Evolutionary conservation across 2,329 filamentous ascomycete species (phyloP), one percentile per base, ranked within the genome.

Genomic region (Sarocladium strictum): DNA sequence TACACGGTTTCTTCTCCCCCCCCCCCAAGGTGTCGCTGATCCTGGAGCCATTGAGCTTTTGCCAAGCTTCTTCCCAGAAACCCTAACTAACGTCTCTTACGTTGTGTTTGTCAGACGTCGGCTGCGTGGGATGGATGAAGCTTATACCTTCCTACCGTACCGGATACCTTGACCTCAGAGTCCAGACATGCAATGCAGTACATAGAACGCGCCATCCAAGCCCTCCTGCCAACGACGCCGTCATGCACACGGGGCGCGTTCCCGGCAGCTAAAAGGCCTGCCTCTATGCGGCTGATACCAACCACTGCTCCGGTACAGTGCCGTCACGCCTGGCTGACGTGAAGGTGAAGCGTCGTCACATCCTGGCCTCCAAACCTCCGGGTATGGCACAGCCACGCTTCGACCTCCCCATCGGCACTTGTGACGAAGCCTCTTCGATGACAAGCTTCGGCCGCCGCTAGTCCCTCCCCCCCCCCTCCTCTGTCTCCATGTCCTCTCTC

Each of bases 381-480:
- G 43, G 10, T 27, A 24, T 11, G 27, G 17, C 43, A 47, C 43
- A 47, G 43, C 43, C 43, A 11, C 38, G 23, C 14, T 47, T 47
- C 24, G n/a, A 11, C 37, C 7, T 19, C 24, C 43, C 21, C 21
- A 7, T n/a, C 43, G 43, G 43, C 23, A 47, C 43, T 47, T 47
- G 43, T 27, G 7, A 47, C 3, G 23, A 47, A 12, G 43, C 24
- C 23, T 43, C 17, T n/a, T 9, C 32, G 15, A 5, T 23, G 19
- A 47, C 43, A 47, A 47, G 43, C 43, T 47, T 47, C 43, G 43
- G 23, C 43, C 43, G 24, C 43, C 21, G 24, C 43, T 47, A 47
- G 43, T n/a, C 29, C 23, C 24, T 21, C 29, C 37, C 17, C 11
- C 37, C 37, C 37, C n/a, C 37, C 32, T 33, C 9, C 9, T 33